Base-by-base conservation (phyloP, 2,329 filamentous ascomycete species). In the Celoporthe dispersa region DNA sequence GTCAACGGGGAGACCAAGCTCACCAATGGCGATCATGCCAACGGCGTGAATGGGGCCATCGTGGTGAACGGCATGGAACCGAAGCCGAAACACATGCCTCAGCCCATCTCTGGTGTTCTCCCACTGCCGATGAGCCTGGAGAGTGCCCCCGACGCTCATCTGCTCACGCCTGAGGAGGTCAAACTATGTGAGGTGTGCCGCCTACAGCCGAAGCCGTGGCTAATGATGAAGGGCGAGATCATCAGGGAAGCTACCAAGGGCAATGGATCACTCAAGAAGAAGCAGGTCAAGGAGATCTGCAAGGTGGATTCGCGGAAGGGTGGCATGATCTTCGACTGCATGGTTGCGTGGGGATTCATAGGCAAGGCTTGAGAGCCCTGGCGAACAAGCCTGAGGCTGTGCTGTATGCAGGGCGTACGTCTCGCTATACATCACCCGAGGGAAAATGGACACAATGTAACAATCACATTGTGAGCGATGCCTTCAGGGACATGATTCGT, bases 161-260 rank as follows among this genome's bases (percentile, higher is more conserved):
- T 99, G 0, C 84, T 99, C 59, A 93, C 92, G 0, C 86, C 90
- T 0, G 94, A 97, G 73, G 96, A 99, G 80, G 84, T 89, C 5
- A 93, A 97, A 76, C 83, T 99, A 0, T 99, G 96, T 82, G 92
- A 93, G 75, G 87, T 92, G 55, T 87, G 97, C 19, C 89, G 94
- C 57, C 83, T 99, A 66, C 92, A 96, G 80, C 96, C 96, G 0
- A 99, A 99, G 82, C 93, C 96, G 1, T 99, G 98, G 79, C 81
- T 98, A 6, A 94, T 94, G 77, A 94, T 98, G 80, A 99, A 99
- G 81, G 94, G 98, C 79, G 90, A 92, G 72, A 85, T 98, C n/a
- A 81, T 98, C 66, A 93, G 93, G 76, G 95, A 98, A 78, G 93
- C 95, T 0, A 88, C 97, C 79, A 96, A 95, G 81, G 90, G 91